Evolutionary conservation across 1,139 yeast species (phyloP).

Genomic region (Pichia sp.): DNA sequence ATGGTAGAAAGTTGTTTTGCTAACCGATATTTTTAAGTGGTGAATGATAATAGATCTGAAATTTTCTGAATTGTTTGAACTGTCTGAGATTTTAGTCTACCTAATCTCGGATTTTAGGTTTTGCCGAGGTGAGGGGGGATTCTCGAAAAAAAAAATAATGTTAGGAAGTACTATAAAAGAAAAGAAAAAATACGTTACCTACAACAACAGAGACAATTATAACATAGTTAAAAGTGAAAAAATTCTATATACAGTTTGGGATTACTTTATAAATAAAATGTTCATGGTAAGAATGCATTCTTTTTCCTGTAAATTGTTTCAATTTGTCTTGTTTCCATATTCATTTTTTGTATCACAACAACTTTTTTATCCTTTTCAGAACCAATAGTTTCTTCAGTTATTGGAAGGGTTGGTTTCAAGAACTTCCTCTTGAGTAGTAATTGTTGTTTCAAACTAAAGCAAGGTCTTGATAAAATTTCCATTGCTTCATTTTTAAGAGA

Average conservation of each 20-base stretch:
- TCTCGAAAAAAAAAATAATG: no score
- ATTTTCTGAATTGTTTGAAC: no score
- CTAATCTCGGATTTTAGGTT: no score
- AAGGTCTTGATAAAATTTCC: slow-evolving; percentile 32
- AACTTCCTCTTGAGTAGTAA: slow-evolving; percentile 34
- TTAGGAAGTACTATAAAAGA: no score
- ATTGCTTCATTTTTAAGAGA: slow-evolving; percentile 30
- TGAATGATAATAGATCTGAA: no score
- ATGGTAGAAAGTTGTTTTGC: neutral
- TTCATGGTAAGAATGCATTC: slow-evolving; percentile 29
- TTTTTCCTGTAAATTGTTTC: slow-evolving; percentile 35
- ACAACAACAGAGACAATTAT: no score
- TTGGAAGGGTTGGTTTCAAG: slow-evolving; percentile 35
- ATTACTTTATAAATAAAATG: no score
- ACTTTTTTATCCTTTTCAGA: slow-evolving; percentile 29
- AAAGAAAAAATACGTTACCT: no score
- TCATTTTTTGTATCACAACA: slow-evolving; percentile 40
- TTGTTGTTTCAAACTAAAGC: slow-evolving; percentile 34
- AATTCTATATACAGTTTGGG: no score
- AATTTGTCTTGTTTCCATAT: slow-evolving; percentile 37
- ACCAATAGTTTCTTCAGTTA: slow-evolving; percentile 23
- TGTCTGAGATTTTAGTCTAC: no score
- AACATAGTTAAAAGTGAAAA: no score
- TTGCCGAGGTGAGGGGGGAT: no score
- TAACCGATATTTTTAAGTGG: neutral